phyloP scores from a whole-genome alignment of 83 land plant species.

The Picea abies region DNA sequence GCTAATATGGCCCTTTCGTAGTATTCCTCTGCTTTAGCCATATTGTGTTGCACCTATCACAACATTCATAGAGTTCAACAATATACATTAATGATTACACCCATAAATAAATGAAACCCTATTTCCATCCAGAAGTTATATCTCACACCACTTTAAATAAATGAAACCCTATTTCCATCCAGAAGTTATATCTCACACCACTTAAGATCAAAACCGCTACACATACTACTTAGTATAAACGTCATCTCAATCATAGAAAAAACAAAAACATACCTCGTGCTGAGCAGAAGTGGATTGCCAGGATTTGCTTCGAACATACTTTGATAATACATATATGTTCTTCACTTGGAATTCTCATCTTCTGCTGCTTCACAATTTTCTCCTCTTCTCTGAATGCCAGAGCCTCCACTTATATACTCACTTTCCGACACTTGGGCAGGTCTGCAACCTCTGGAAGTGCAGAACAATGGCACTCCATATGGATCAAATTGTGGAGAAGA shows the following conservation, averaged over 20 bases:
- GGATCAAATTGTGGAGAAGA: too few species aligned
- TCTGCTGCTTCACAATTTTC: background rate
- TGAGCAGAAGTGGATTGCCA: conserved; percentile 45
- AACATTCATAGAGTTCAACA: background rate
- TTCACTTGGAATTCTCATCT: conserved; percentile 6
- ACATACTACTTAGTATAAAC: background rate
- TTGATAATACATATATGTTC: conserved; percentile 39
- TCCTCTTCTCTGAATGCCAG: background rate
- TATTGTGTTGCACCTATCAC: conserved; percentile 39
- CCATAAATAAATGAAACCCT: background rate
- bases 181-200: too few species aligned
- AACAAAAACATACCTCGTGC: conserved; percentile 52
- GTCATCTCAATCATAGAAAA: too few species aligned
- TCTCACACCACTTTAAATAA: background rate
- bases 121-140: too few species aligned
- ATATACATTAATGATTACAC: background rate
- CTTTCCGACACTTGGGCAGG: too few species aligned
- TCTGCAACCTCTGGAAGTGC: too few species aligned
- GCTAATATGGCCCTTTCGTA: conserved; percentile 64
- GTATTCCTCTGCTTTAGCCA: conserved; percentile 55
- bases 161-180: too few species aligned
- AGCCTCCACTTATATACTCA: background rate
- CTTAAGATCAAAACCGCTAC: too few species aligned
- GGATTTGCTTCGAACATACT: conserved; percentile 62
- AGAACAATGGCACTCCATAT: too few species aligned